Conservation (phyloP, 2,329 filamentous ascomycete genomes). For the Aspergillus melleus region DNA sequence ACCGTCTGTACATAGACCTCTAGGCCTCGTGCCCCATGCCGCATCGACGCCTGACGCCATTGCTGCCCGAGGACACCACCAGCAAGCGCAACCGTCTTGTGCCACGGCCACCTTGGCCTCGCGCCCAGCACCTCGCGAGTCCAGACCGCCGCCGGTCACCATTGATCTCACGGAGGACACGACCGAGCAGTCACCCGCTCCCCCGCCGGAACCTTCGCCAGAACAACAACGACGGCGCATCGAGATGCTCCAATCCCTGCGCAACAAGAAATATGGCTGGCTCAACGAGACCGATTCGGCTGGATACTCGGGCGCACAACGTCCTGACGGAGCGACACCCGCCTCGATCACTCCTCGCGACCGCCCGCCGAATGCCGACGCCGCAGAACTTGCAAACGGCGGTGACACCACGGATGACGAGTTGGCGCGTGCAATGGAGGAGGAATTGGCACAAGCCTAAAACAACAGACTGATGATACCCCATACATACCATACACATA, state of each 20-base stretch:
- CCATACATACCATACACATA: neutral
- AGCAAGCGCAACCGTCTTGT: neutral
- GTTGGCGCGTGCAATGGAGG: slow-evolving; percentile 26
- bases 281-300: slow-evolving; percentile 16
- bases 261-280: slow-evolving; percentile 34
- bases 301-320: neutral
- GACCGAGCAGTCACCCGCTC: neutral
- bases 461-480: slow-evolving; percentile 8
- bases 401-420: slow-evolving; percentile 20
- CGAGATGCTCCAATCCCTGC: slow-evolving; percentile 26
- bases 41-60: neutral
- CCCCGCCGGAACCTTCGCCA: neutral
- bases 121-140: neutral
- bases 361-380: neutral
- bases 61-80: neutral
- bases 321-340: neutral
- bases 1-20: neutral
- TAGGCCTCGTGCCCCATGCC: neutral
- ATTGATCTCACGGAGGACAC: slow-evolving; percentile 24
- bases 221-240: slow-evolving; percentile 11
- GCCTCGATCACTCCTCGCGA: neutral
- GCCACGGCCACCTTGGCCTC: neutral
- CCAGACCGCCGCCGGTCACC: slow-evolving; percentile 9
- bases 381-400: neutral
- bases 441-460: slow-evolving; percentile 22